phyloP scores from a whole-genome alignment of 768 basidiomycete species.

The Russula ochroleuca region DNA sequence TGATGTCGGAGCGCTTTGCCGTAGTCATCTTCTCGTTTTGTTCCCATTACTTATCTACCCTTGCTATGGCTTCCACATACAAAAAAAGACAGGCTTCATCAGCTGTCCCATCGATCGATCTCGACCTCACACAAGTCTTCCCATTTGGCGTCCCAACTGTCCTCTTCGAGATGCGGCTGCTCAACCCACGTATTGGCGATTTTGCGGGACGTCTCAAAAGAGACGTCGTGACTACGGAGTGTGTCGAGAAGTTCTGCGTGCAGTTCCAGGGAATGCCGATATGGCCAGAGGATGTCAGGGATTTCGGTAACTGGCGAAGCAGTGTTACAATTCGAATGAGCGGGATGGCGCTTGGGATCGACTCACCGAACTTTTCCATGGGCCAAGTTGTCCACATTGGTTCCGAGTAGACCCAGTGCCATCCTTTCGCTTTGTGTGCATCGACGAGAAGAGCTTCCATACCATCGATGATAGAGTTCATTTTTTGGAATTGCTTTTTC shows the following conservation, averaged over 20 bases:
- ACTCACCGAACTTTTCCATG: conserved; percentile 68
- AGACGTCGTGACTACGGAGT: conserved; percentile 59
- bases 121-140: conserved; percentile 76
- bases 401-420: conserved; percentile 64
- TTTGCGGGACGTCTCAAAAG: conserved; percentile 66
- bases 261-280: conserved; percentile 60
- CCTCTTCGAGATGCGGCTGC: conserved; percentile 62
- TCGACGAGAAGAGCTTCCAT: conserved; percentile 63
- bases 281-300: conserved; percentile 53
- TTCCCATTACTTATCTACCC: conserved; percentile 8
- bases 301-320: conserved; percentile 48
- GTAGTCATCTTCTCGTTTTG: conserved; percentile 1
- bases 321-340: neutral
- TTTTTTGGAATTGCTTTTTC: conserved; percentile 67
- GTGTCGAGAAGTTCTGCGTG: conserved; percentile 53
- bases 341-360: neutral
- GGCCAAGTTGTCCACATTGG: conserved; percentile 83
- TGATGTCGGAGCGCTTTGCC: conserved; percentile 33
- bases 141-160: conserved; percentile 68
- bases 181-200: conserved; percentile 63
- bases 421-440: conserved; percentile 66
- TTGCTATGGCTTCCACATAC: conserved; percentile 4
- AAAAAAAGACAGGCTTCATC: conserved; percentile 20
- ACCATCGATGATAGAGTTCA: conserved; percentile 59
- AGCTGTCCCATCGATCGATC: conserved; percentile 62